Percentiles rank a stretch among this genome's conserved stretches.
These are phyloP conservation scores for Helichrysum umbraculigerum DNA, from an alignment of 129 eudicot genomes.

Conservation along the genomic window DNA sequence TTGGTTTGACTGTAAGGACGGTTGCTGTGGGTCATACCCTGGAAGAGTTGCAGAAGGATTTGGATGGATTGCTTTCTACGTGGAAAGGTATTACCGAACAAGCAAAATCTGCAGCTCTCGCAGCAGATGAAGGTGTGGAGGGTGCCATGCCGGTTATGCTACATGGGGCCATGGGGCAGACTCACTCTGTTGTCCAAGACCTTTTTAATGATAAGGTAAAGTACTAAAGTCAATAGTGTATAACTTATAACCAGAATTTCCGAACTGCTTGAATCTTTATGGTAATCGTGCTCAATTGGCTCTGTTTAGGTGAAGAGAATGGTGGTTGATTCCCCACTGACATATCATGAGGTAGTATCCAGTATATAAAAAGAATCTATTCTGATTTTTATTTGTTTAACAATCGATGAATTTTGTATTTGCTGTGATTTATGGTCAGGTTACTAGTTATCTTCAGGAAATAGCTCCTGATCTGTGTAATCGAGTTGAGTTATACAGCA, in stretches of 20 bases:
- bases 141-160: slow-evolving; percentile 70
- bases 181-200: slow-evolving; percentile 73
- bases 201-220: slow-evolving; percentile 63
- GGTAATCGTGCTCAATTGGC: slow-evolving; percentile 13
- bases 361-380: background rate
- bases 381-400: background rate
- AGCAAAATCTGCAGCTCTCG: slow-evolving; percentile 80
- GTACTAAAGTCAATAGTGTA: background rate
- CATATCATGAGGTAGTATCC: slow-evolving; percentile 75
- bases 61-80: slow-evolving; percentile 75
- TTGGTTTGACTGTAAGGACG: slow-evolving; percentile 74
- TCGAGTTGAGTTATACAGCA: slow-evolving; percentile 77
- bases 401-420: slow-evolving; percentile 22
- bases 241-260: background rate
- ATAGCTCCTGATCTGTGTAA: slow-evolving; percentile 92
- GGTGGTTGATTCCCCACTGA: slow-evolving; percentile 93
- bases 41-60: slow-evolving; percentile 75
- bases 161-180: slow-evolving; percentile 78
- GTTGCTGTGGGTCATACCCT: slow-evolving; percentile 74
- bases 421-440: slow-evolving; percentile 45
- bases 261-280: background rate
- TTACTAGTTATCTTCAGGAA: slow-evolving; percentile 87
- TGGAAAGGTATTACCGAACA: slow-evolving; percentile 68
- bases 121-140: slow-evolving; percentile 77
- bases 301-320: slow-evolving; percentile 63